A percentile compares a stretch with the other conserved stretches of the same genome.
phyloP scores from a whole-genome alignment of 2,329 filamentous ascomycete genomes.

The Stemphylium beticola region DNA sequence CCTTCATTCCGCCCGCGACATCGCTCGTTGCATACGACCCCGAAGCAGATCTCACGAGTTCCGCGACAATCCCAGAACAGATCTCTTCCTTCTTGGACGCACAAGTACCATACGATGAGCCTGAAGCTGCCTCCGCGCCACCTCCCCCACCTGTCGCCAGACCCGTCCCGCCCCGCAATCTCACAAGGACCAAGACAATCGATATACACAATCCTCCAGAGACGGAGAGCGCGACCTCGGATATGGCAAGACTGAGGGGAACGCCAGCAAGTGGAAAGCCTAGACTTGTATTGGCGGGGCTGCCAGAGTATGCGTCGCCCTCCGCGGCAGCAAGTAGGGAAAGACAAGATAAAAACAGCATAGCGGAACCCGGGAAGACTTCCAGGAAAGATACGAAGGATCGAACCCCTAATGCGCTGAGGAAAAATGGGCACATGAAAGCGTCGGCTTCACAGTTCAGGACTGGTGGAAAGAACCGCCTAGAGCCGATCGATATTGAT shows the following conservation, averaged over 20 bases:
- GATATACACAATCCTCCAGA: conserved; percentile 33
- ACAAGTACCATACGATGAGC: conserved; percentile 28
- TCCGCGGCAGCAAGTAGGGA: conserved; percentile 5
- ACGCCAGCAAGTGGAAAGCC: conserved; percentile 53
- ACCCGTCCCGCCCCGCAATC: conserved; percentile 26
- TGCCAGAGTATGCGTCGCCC: conserved; percentile 22
- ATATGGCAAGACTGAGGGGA: conserved; percentile 54
- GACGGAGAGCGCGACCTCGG: conserved; percentile 13
- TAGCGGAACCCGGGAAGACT: background rate
- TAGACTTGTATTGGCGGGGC: conserved; percentile 38
- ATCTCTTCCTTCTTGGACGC: conserved; percentile 15
- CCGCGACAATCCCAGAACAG: conserved; percentile 27
- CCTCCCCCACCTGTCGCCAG: conserved; percentile 20
- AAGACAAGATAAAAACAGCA: conserved; percentile 2
- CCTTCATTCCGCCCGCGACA: conserved; percentile 50
- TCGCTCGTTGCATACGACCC: conserved; percentile 40
- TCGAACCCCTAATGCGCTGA: background rate
- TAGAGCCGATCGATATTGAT: conserved; percentile 33
- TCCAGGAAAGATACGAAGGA: conserved; percentile 2
- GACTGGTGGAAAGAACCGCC: conserved; percentile 10
- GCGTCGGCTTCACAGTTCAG: conserved; percentile 15
- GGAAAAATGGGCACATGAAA: conserved; percentile 4
- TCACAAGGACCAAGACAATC: conserved; percentile 27
- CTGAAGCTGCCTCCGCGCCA: conserved; percentile 16
- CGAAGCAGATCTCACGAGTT: conserved; percentile 28